Evolutionary conservation across 306 rosid genomes (phyloP).

Genomic region (Trifolium pratense): DNA sequence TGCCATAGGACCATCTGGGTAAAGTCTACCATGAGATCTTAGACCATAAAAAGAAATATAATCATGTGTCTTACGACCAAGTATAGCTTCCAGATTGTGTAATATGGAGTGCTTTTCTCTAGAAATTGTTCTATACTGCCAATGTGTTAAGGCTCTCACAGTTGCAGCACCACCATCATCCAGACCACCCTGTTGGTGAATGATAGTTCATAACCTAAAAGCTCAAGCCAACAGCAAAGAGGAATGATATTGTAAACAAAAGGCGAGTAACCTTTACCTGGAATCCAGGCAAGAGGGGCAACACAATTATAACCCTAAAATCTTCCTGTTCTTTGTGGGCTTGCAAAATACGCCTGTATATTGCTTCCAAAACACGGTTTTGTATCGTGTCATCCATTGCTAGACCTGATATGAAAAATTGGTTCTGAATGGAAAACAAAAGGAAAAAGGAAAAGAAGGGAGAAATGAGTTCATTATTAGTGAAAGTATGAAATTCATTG

Average conservation of each 20-base stretch:
- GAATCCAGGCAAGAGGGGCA: conserved; percentile 98
- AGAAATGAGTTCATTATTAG: conserved; percentile 28
- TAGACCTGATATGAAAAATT: conserved; percentile 96
- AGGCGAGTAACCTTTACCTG: conserved; percentile 59
- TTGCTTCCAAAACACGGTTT: conserved; percentile 88
- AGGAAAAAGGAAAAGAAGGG: not conserved
- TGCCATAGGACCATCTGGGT: conserved; percentile 80
- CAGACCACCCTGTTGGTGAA: conserved; percentile 77
- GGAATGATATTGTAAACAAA: conserved; percentile 9
- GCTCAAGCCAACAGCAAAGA: conserved; percentile 27
- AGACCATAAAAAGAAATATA: conserved; percentile 95
- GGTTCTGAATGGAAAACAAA: conserved; percentile 68
- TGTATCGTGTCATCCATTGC: conserved; percentile 71
- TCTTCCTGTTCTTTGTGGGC: conserved; percentile 78
- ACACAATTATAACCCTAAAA: conserved; percentile 85
- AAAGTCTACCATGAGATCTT: conserved; percentile 86
- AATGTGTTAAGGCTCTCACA: conserved; percentile 95
- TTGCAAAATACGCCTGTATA: conserved; percentile 78
- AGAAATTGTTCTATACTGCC: conserved; percentile 96
- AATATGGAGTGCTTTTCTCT: conserved; percentile 78
- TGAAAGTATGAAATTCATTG: conserved; percentile 14
- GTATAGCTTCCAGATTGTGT: conserved; percentile 69
- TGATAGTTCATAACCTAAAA: conserved; percentile 21
- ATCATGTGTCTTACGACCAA: conserved; percentile 82
- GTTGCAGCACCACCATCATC: conserved; percentile 98